phyloP scores from a whole-genome alignment of 2,329 filamentous ascomycete species.

The Keithomyces neogunnii region DNA sequence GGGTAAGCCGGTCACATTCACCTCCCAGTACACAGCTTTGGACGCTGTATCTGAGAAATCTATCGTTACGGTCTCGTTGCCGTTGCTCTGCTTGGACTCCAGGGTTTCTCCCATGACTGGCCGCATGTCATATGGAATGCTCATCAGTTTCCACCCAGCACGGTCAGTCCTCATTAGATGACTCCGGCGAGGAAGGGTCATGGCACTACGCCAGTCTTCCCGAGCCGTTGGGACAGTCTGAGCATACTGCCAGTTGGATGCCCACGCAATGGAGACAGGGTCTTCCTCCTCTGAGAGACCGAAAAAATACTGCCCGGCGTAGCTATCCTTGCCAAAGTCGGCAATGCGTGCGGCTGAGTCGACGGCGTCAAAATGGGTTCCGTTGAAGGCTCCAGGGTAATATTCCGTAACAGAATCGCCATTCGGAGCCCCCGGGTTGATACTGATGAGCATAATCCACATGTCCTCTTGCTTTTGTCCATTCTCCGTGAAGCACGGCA shows the following conservation, averaged over 20 bases:
- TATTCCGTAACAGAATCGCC: constrained; percentile 49
- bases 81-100: constrained; percentile 32
- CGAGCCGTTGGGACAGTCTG: constrained; percentile 19
- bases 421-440: constrained; percentile 48
- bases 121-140: constrained; percentile 38
- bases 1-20: constrained; percentile 36
- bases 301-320: constrained; percentile 27
- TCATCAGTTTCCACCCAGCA: constrained; percentile 42
- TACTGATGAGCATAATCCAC: constrained; percentile 40
- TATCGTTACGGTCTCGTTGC: constrained; percentile 37
- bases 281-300: constrained; percentile 13
- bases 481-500: constrained; percentile 35
- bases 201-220: constrained; percentile 23
- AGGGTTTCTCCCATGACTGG: constrained; percentile 38
- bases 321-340: constrained; percentile 29
- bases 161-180: constrained; percentile 42
- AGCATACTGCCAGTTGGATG: constrained; percentile 26
- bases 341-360: constrained; percentile 19
- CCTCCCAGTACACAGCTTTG: constrained; percentile 45
- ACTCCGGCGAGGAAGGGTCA: constrained; percentile 34
- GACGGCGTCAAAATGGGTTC: constrained; percentile 45
- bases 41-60: constrained; percentile 42
- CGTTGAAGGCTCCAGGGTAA: constrained; percentile 52
- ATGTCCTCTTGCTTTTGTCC: constrained; percentile 17
- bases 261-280: constrained; percentile 26